Evolutionary conservation across 441 rosid genomes (phyloP), one percentile per base, ranked within the genome.

Genomic region (Manihot esculenta): DNA sequence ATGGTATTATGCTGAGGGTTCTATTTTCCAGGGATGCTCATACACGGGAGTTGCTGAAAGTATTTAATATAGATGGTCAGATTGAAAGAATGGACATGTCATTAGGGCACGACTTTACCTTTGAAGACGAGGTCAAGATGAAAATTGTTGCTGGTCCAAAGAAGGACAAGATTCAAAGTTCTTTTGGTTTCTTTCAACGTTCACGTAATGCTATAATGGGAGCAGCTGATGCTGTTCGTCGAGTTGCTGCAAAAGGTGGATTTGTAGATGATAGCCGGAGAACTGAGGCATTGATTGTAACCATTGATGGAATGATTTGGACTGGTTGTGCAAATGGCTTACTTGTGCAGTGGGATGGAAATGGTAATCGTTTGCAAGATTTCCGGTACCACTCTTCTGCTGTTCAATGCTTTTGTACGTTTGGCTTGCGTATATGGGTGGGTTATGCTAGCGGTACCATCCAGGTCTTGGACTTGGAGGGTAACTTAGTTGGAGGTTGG

Each of bases 141-240:
- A 96, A 90, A 83, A 71, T 78, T 74, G 87, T 84, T 68, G 79
- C 96, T 56, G 72, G 80, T 44, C 74, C 93, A 2, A 96, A 89
- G 82, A 96, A 90, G 84, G 99, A 96, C 64, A 96, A 88, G 82
- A 66, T 89, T n/a, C 97, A 88, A 62, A 72, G 80, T 82, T 86
- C 92, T 68, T 81, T 87, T 81, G 96, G 98, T 51, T 90, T 96
- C 77, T 74, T 93, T 82, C 99, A 93, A 77, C 93, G 98, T 57
- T 96, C 99, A 27, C 87, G 99, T 57, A 93, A 96, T 81, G 99
- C 97, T 60, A 88, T 96, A 72, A 84, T 95, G 87, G 99, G 98
- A 85, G 99, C 99, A 50, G 98, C 99, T 8, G 99, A 86, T 69
- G 99, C 91, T 72, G 99, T 96, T 74, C 88, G 93, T 44, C 87